Evolutionary conservation across 1,284 basidiomycete genomes (phyloP).

Genomic region (Rhodofomes roseus): DNA sequence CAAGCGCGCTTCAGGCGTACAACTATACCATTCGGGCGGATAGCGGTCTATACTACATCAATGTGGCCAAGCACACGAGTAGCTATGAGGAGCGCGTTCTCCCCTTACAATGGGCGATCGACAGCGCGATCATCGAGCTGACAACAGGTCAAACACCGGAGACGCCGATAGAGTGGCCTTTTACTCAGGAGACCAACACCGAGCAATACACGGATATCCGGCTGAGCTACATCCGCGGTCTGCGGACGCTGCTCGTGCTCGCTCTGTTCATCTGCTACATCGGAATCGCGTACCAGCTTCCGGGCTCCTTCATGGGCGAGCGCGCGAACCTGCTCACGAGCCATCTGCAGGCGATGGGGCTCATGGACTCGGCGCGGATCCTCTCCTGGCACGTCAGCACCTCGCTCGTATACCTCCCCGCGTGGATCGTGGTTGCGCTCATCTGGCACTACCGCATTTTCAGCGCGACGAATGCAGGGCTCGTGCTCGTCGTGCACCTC

Average conservation of each 20-base stretch:
- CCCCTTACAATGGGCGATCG: conserved; percentile 77
- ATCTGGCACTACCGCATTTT: conserved; percentile 68
- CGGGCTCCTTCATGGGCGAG: conserved; percentile 62
- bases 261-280: conserved; percentile 66
- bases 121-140: conserved; percentile 67
- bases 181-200: conserved; percentile 61
- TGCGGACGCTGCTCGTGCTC: conserved; percentile 59
- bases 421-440: conserved; percentile 62
- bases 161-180: conserved; percentile 69
- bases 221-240: conserved; percentile 62
- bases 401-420: conserved; percentile 54
- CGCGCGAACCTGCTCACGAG: conserved; percentile 56
- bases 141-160: conserved; percentile 49
- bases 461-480: conserved; percentile 51
- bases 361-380: conserved; percentile 62
- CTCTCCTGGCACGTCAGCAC: conserved; percentile 65
- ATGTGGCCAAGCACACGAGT: conserved; percentile 61
- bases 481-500: conserved; percentile 64
- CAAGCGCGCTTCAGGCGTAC: conserved; percentile 33
- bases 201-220: conserved; percentile 52
- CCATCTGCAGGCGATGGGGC: conserved; percentile 74
- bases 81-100: conserved; percentile 68
- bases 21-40: conserved; percentile 74
- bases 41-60: conserved; percentile 57
- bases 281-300: conserved; percentile 70